Percentiles rank a stretch among this genome's conserved stretches.
Conservation (phyloP, 2,329 filamentous ascomycete genomes). For the Colletotrichum paranaense region DNA sequence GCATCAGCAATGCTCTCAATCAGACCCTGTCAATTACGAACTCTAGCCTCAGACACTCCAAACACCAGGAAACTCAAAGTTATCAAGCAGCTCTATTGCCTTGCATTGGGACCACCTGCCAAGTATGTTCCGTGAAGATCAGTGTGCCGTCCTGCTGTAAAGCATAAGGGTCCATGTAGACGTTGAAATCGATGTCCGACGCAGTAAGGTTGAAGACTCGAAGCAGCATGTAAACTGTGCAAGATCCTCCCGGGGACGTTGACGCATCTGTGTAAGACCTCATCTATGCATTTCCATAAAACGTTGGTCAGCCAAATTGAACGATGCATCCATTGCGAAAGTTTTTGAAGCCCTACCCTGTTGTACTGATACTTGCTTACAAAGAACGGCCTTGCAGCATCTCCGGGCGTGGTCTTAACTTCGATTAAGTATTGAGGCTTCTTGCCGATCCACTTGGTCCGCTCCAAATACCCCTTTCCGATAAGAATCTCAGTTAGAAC, state of each 20-base stretch:
- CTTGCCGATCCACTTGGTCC: slow-evolving; percentile 40
- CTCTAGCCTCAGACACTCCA: neutral
- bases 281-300: neutral
- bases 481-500: slow-evolving; percentile 48
- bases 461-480: slow-evolving; percentile 45
- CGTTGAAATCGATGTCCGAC: neutral
- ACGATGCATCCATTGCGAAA: rapidly evolving
- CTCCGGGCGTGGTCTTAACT: slow-evolving; percentile 59
- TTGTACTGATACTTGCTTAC: slow-evolving; percentile 58
- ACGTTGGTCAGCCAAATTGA: neutral
- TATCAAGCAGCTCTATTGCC: neutral
- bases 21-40: too few species aligned
- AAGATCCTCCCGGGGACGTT: neutral
- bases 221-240: slow-evolving; percentile 1
- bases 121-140: slow-evolving; percentile 1
- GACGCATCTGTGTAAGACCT: neutral
- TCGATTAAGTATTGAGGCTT: slow-evolving; percentile 59
- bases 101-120: neutral
- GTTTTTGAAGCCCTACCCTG: slow-evolving; percentile 42
- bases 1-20: neutral
- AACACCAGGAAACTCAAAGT: neutral
- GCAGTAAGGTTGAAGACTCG: neutral
- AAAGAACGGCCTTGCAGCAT: slow-evolving; percentile 54
- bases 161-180: slow-evolving; percentile 1
- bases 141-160: neutral